phyloP scores from a whole-genome alignment of 1,139 yeast species.

The Yamadazyma jaroonii region DNA sequence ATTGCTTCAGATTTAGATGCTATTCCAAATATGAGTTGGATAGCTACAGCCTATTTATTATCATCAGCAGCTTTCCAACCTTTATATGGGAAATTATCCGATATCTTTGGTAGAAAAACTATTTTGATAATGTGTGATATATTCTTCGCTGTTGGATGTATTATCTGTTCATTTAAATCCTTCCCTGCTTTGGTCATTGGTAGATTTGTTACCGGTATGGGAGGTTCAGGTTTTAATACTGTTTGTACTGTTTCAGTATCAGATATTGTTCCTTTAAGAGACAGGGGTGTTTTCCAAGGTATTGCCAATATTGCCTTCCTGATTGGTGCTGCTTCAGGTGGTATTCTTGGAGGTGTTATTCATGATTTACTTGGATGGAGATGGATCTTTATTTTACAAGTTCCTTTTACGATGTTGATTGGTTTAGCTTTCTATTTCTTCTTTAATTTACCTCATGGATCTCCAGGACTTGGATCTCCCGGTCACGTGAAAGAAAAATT shows the following conservation, averaged over 20 bases:
- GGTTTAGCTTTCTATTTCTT: conserved; percentile 34
- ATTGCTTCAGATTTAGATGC: conserved; percentile 45
- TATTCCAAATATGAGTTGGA: conserved; percentile 44
- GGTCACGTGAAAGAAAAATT: conserved; percentile 41
- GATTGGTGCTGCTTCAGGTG: conserved; percentile 56
- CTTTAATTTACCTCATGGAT: conserved; percentile 46
- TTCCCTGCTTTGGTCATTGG: conserved; percentile 55
- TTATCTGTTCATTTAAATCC: conserved; percentile 38
- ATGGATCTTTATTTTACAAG: conserved; percentile 50
- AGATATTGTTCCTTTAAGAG: conserved; percentile 50
- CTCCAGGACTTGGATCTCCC: conserved; percentile 47
- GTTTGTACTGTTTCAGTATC: conserved; percentile 52
- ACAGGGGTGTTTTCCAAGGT: conserved; percentile 54
- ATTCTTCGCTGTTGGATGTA: conserved; percentile 40
- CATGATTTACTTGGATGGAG: conserved; percentile 82
- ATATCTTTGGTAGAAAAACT: conserved; percentile 74
- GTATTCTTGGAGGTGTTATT: conserved; percentile 62
- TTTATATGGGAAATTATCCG: conserved; percentile 79
- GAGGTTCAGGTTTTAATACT: conserved; percentile 56
- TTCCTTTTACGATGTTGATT: conserved; percentile 61
- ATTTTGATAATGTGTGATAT: conserved; percentile 33
- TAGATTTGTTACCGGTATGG: conserved; percentile 52
- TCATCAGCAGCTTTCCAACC: conserved; percentile 57
- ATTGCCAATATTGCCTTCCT: conserved; percentile 48
- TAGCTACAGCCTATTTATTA: conserved; percentile 42